phyloP scores from a whole-genome alignment of 768 basidiomycete species.

The Pleurotus sapidus region DNA sequence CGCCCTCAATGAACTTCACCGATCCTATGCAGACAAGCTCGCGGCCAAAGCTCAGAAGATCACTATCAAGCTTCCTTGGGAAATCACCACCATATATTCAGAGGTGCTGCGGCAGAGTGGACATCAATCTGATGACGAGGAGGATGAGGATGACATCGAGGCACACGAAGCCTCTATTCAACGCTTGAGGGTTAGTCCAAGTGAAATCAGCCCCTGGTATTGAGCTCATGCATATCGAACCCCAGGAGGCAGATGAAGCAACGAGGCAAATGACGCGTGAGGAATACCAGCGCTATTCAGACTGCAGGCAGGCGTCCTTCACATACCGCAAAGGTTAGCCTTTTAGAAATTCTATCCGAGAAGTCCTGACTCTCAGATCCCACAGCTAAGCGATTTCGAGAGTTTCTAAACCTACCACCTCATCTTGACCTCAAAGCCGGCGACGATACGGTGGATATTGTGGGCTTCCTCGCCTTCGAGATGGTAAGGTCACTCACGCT shows the following conservation, averaged over 20 bases:
- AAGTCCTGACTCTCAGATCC: neutral
- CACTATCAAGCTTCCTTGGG: conserved; percentile 95
- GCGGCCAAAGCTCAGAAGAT: conserved; percentile 87
- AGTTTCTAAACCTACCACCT: conserved; percentile 86
- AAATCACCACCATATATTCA: conserved; percentile 87
- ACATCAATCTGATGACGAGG: conserved; percentile 90
- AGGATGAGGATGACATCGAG: conserved; percentile 95
- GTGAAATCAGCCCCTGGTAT: neutral
- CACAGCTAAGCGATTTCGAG: conserved; percentile 89
- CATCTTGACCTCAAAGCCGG: conserved; percentile 87
- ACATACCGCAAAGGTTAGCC: conserved; percentile 90
- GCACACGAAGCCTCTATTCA: conserved; percentile 93
- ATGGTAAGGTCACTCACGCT: conserved; percentile 93
- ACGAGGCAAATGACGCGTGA: conserved; percentile 96
- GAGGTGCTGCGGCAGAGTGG: conserved; percentile 76
- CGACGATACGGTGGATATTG: conserved; percentile 94
- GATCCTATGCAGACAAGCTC: conserved; percentile 57
- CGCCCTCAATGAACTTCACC: neutral
- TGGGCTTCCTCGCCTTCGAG: conserved; percentile 96
- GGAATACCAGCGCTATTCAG: conserved; percentile 95
- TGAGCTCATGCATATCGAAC: neutral
- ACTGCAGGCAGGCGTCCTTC: conserved; percentile 95
- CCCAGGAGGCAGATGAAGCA: conserved; percentile 89
- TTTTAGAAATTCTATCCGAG: neutral
- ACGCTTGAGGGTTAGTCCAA: conserved; percentile 61